Evolutionary conservation across 2,329 filamentous ascomycete genomes (phyloP).

Genomic region (Trichoderma sp.): DNA sequence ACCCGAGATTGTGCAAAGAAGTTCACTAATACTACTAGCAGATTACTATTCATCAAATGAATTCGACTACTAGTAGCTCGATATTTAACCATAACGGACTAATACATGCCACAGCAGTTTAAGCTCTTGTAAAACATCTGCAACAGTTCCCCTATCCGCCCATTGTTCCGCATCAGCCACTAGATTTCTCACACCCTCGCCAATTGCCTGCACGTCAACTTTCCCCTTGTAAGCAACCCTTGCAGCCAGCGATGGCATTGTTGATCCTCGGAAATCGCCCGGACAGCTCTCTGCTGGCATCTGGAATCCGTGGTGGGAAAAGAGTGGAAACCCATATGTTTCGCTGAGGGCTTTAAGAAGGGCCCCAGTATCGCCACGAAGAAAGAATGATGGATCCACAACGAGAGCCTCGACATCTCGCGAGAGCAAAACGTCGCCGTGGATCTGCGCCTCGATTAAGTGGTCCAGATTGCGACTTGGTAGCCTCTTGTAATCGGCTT

Average conservation of each 20-base stretch:
- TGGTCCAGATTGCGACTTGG: constrained; percentile 32
- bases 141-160: constrained; percentile 18
- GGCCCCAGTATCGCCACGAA: constrained; percentile 20
- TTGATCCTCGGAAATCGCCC: constrained; percentile 31
- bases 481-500: not conserved
- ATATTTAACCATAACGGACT: constrained; percentile 25
- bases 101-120: constrained; percentile 31
- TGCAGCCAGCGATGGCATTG: constrained; percentile 30
- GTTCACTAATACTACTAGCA: not conserved
- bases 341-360: constrained; percentile 25
- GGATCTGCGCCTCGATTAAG: constrained; percentile 33
- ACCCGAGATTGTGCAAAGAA: not conserved
- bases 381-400: constrained; percentile 31
- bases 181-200: constrained; percentile 7
- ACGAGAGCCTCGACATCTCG: constrained; percentile 33
- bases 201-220: constrained; percentile 25
- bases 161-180: constrained; percentile 11
- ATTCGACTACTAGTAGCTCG: not conserved
- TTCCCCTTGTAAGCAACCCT: constrained; percentile 23
- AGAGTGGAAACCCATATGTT: constrained; percentile 30
- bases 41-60: not conserved
- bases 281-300: constrained; percentile 25
- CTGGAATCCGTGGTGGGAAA: constrained; percentile 28
- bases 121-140: constrained; percentile 28
- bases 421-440: constrained; percentile 31